Percentiles rank a stretch among this genome's conserved stretches.
Conservation (phyloP, 73 alveolate genomes). For the Paramecium sonneborni region DNA sequence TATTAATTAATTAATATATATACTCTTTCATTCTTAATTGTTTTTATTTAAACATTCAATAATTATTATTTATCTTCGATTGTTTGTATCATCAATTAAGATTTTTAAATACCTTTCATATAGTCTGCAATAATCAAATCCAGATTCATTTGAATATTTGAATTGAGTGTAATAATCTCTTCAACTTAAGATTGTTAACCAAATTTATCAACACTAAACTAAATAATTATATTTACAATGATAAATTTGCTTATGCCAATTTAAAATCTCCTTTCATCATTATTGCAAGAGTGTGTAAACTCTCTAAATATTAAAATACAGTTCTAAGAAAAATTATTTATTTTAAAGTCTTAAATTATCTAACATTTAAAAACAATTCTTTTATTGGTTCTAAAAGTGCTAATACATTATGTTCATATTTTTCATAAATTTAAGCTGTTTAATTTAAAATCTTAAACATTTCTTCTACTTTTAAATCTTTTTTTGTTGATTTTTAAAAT, state of each 20-base stretch:
- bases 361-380: not conserved
- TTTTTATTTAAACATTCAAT: not conserved
- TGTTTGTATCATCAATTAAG: not conserved
- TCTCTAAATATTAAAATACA: not conserved
- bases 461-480: not conserved
- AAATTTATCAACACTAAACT: not conserved
- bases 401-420: constrained; percentile 22
- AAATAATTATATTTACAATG: not conserved
- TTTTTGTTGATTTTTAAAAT: not conserved
- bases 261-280: constrained; percentile 25
- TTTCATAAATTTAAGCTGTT: not conserved
- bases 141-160: not conserved
- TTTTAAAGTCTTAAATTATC: not conserved
- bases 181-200: not conserved
- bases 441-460: not conserved
- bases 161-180: not conserved
- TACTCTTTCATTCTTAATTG: not conserved
- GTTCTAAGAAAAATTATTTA: not conserved
- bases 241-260: not conserved
- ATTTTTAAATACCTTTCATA: not conserved
- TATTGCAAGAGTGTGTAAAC: not conserved
- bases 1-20: not conserved
- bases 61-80: not conserved
- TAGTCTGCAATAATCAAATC: not conserved
- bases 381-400: not conserved